Conservation (phyloP, 441 rosid species). For the Pelargonium citronellum region DNA sequence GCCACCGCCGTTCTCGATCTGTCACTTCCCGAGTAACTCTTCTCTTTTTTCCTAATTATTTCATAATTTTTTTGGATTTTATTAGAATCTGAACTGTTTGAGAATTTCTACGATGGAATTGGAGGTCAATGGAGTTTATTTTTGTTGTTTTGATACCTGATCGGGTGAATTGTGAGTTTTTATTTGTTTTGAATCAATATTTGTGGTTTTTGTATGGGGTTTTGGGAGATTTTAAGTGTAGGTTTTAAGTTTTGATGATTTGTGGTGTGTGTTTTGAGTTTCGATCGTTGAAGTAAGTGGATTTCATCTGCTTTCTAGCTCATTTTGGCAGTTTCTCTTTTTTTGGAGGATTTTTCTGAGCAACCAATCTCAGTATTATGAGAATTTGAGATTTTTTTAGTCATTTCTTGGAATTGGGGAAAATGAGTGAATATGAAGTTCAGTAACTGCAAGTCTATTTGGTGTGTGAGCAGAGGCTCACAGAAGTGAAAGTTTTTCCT, state of each 20-base stretch:
- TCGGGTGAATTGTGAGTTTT: not conserved
- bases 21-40: constrained; percentile 18
- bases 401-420: no score
- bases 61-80: not conserved
- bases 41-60: not conserved
- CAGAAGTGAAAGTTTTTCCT: no score
- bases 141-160: not conserved
- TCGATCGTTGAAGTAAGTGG: not conserved
- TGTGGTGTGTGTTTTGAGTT: not conserved
- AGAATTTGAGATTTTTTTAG: no score
- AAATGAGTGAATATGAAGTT: no score
- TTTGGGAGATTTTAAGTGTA: not conserved
- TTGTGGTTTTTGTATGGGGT: not conserved
- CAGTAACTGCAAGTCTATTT: no score
- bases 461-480: no score
- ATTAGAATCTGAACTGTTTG: not conserved
- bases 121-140: not conserved
- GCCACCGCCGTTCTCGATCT: constrained; percentile 31
- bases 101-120: not conserved
- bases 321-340: not conserved
- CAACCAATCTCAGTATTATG: no score
- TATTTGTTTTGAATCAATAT: not conserved
- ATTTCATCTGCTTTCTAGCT: not conserved
- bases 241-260: no score
- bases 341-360: no score